Percentiles rank a stretch among this genome's conserved stretches.
Evolutionary conservation across 768 basidiomycete species (phyloP).

Genomic region (Suillus ampliporus): DNA sequence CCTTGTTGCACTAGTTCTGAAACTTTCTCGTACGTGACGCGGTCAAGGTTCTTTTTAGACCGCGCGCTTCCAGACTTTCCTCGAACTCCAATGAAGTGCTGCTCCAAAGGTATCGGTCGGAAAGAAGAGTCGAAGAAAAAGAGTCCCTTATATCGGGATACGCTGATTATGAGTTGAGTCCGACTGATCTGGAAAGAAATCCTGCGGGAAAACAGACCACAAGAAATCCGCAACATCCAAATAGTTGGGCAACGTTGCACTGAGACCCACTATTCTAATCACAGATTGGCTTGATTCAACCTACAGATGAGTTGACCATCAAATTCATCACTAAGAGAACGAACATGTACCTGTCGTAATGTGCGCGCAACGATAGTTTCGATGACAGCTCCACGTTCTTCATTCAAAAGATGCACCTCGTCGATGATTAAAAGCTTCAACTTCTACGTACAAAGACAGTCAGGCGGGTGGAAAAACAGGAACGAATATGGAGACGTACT

Average conservation of each 20-base stretch:
- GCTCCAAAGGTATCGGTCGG: constrained; percentile 93
- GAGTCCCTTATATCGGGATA: constrained; percentile 82
- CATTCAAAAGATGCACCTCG: constrained; percentile 95
- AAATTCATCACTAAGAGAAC: not conserved
- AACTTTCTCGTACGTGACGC: constrained; percentile 89
- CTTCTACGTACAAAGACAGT: constrained; percentile 53
- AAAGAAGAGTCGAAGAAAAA: constrained; percentile 99
- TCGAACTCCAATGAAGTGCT: constrained; percentile 93
- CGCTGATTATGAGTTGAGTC: constrained; percentile 51
- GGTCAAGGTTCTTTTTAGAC: constrained; percentile 86
- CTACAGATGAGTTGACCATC: constrained; percentile 41
- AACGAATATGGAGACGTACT: constrained; percentile 48
- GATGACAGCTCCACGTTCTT: constrained; percentile 97
- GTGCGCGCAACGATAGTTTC: constrained; percentile 98
- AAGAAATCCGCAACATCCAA: constrained; percentile 95
- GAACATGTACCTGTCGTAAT: constrained; percentile 71
- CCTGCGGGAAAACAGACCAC: constrained; percentile 52
- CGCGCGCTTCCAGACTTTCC: constrained; percentile 81
- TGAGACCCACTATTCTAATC: constrained; percentile 94
- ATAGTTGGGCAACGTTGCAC: constrained; percentile 97
- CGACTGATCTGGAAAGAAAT: not conserved
- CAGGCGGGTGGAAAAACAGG: not conserved
- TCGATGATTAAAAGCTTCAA: constrained; percentile 96
- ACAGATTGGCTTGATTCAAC: constrained; percentile 97
- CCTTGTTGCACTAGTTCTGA: constrained; percentile 85